A percentile compares a stretch with the other conserved stretches of the same genome.
These are phyloP conservation scores for Yamadazyma jaroonii DNA, from an alignment of 1,139 yeast species.

Conservation along the genomic window DNA sequence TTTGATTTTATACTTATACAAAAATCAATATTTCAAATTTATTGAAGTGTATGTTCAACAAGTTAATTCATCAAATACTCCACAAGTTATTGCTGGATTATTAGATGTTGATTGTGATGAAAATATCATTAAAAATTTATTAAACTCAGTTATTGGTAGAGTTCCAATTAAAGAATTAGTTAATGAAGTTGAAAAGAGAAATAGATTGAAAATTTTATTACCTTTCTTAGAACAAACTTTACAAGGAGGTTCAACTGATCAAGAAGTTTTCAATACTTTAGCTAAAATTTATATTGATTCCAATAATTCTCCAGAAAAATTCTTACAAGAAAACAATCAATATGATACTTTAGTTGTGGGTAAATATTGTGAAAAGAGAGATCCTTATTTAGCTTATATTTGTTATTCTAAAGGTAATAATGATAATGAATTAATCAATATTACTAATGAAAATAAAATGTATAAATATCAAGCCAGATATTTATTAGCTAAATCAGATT, in stretches of 20 bases:
- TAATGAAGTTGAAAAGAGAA: conserved; percentile 93
- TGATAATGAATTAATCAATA: conserved; percentile 82
- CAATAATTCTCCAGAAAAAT: conserved; percentile 95
- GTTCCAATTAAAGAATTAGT: conserved; percentile 91
- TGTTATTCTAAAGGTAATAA: conserved; percentile 95
- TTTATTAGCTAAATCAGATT: conserved; percentile 80
- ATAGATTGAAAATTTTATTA: conserved; percentile 82
- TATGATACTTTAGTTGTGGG: conserved; percentile 95
- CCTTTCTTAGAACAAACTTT: conserved; percentile 92
- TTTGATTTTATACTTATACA: conserved; percentile 86
- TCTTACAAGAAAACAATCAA: conserved; percentile 83
- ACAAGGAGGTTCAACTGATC: conserved; percentile 84
- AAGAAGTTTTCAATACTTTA: conserved; percentile 88
- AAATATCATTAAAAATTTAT: conserved; percentile 72
- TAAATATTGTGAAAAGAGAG: conserved; percentile 98
- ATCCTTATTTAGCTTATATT: conserved; percentile 95
- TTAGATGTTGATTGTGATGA: conserved; percentile 98
- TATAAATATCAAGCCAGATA: conserved; percentile 98
- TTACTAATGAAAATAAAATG: conserved; percentile 97
- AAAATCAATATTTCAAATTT: conserved; percentile 91
- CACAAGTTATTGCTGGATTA: conserved; percentile 94
- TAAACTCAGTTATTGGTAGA: conserved; percentile 87
- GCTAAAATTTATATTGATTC: conserved; percentile 98
- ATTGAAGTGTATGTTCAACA: conserved; percentile 97
- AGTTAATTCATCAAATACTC: conserved; percentile 92